Percentiles rank a stretch among this genome's conserved stretches.
Evolutionary conservation across 2,329 filamentous ascomycete species (phyloP).

Genomic region (Curvularia spicifera): DNA sequence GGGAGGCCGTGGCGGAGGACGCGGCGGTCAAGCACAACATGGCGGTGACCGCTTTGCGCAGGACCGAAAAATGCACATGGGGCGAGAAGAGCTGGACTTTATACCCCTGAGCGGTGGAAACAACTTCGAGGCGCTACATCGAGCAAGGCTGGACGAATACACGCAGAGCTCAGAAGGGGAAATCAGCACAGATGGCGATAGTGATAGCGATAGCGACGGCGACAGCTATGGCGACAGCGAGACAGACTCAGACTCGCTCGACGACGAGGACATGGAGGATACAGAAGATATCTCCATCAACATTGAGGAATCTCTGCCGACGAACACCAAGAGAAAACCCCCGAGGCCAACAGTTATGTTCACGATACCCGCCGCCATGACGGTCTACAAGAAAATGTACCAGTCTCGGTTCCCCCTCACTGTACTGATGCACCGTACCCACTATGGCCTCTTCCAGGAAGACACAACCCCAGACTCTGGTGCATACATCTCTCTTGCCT

Average conservation of each 20-base stretch:
- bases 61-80: conserved; percentile 7
- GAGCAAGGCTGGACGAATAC: conserved; percentile 20
- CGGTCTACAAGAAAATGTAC: conserved; percentile 24
- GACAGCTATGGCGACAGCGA: not conserved
- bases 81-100: conserved; percentile 18
- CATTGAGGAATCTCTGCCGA: conserved; percentile 20
- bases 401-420: conserved; percentile 25
- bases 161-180: conserved; percentile 23
- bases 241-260: conserved; percentile 7
- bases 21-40: conserved; percentile 8
- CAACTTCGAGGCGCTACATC: conserved; percentile 26
- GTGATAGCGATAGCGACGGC: conserved; percentile 14
- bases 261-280: conserved; percentile 23
- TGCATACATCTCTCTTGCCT: conserved; percentile 13
- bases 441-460: conserved; percentile 23
- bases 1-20: conserved; percentile 7
- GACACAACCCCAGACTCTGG: conserved; percentile 11
- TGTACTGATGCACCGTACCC: conserved; percentile 13
- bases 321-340: conserved; percentile 3
- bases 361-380: conserved; percentile 24
- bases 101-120: conserved; percentile 24
- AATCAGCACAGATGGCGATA: conserved; percentile 14
- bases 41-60: conserved; percentile 17
- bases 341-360: conserved; percentile 29
- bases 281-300: conserved; percentile 34